Evolutionary conservation across 2,329 filamentous ascomycete genomes (phyloP).

Genomic region (Aspergillus ochraceus): DNA sequence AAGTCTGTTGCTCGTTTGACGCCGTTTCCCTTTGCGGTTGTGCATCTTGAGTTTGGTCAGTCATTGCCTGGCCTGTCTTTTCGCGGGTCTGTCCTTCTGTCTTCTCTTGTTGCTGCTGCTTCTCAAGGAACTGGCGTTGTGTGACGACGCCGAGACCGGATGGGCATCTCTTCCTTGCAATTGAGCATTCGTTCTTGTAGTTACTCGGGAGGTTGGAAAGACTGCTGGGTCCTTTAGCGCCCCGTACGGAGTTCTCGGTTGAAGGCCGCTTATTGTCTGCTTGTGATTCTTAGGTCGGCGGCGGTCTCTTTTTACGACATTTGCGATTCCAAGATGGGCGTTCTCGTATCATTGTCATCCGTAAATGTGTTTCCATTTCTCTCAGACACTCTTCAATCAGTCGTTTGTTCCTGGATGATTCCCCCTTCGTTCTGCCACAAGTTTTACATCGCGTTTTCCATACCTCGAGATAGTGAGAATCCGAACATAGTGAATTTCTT

Average conservation of each 20-base stretch:
- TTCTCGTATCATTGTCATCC: slow-evolving; percentile 16
- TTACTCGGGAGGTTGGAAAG: slow-evolving; percentile 15
- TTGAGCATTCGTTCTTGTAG: slow-evolving; percentile 23
- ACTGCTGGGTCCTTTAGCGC: slow-evolving; percentile 14
- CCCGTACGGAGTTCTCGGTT: slow-evolving; percentile 19
- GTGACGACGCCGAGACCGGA: background rate
- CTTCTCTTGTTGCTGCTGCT: slow-evolving; percentile 11
- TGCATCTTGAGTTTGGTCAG: slow-evolving; percentile 6
- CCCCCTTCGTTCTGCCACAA: slow-evolving; percentile 26
- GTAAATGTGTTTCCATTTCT: slow-evolving; percentile 12
- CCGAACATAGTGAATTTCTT: background rate
- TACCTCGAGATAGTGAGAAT: background rate
- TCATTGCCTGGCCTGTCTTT: background rate
- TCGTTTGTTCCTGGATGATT: slow-evolving; percentile 30
- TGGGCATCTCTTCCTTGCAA: slow-evolving; percentile 11
- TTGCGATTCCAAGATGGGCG: slow-evolving; percentile 8
- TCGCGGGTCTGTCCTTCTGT: slow-evolving; percentile 3
- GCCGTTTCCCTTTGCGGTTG: slow-evolving; percentile 8
- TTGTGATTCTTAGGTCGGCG: slow-evolving; percentile 6
- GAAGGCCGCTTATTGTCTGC: slow-evolving; percentile 13
- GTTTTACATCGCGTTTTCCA: background rate
- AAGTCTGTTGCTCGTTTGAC: slow-evolving; percentile 13
- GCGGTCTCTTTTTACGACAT: slow-evolving; percentile 8
- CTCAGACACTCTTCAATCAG: slow-evolving; percentile 4
- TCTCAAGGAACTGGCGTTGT: background rate